Evolutionary conservation across 768 basidiomycete genomes (phyloP).

Genomic region (Lactifluus volemus): DNA sequence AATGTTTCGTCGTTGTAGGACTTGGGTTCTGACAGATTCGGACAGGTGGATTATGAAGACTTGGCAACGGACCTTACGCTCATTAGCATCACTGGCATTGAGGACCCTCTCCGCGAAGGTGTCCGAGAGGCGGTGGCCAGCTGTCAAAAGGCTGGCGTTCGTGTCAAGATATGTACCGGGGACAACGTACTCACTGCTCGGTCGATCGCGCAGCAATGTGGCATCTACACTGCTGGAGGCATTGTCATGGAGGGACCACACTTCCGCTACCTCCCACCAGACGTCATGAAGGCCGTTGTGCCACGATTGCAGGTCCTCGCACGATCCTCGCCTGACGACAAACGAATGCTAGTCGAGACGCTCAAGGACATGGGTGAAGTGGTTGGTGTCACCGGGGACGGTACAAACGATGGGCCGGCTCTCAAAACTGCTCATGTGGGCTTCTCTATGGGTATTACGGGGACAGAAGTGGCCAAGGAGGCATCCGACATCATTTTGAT

Average conservation of each 20-base stretch:
- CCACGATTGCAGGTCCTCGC: conserved; percentile 95
- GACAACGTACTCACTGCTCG: conserved; percentile 93
- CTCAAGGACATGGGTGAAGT: conserved; percentile 82
- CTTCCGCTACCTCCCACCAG: conserved; percentile 68
- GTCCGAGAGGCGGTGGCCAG: conserved; percentile 83
- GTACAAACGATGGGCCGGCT: conserved; percentile 96
- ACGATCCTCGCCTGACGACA: conserved; percentile 95
- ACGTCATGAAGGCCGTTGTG: conserved; percentile 72
- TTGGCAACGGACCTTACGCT: conserved; percentile 70
- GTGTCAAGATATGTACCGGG: conserved; percentile 97
- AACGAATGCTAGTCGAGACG: conserved; percentile 85
- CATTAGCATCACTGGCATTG: conserved; percentile 88
- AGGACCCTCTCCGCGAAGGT: conserved; percentile 89
- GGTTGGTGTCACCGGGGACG: conserved; percentile 95
- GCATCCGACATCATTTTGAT: conserved; percentile 98
- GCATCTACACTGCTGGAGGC: conserved; percentile 89
- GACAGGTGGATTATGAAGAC: conserved; percentile 57
- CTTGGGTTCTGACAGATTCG: not conserved
- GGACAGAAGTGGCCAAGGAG: conserved; percentile 98
- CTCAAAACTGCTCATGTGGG: conserved; percentile 94
- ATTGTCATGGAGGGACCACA: conserved; percentile 97
- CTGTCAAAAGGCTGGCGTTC: conserved; percentile 83
- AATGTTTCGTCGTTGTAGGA: not conserved
- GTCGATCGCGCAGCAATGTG: conserved; percentile 95
- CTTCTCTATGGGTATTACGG: conserved; percentile 94